Evolutionary conservation across 352 stramenopile species (phyloP).

Genomic region (Thalassiosira tumida): DNA sequence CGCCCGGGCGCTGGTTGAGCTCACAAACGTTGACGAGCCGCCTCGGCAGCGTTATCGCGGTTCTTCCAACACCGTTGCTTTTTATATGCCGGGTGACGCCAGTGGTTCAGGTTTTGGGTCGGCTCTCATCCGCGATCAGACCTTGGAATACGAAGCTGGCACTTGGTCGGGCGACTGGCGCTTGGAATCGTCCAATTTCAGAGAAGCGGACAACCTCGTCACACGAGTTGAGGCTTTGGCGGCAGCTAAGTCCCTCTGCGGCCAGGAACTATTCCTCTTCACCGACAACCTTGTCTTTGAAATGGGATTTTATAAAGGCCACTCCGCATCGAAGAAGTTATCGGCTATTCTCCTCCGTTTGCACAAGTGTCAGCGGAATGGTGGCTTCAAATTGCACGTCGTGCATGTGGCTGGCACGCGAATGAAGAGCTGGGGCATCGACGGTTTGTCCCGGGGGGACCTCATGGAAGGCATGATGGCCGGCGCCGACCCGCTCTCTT

Average conservation of each 20-base stretch:
- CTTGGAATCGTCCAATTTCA: slow-evolving; percentile 74
- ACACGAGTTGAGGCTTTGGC: slow-evolving; percentile 58
- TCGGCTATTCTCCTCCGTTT: slow-evolving; percentile 72
- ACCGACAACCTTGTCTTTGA: slow-evolving; percentile 84
- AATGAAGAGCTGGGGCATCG: slow-evolving; percentile 81
- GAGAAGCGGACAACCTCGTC: slow-evolving; percentile 78
- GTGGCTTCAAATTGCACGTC: slow-evolving; percentile 47
- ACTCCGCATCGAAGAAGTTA: slow-evolving; percentile 66
- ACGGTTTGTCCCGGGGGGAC: slow-evolving; percentile 73
- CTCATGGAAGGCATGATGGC: slow-evolving; percentile 29
- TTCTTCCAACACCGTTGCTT: neutral
- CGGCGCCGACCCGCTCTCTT: neutral
- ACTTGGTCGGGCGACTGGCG: slow-evolving; percentile 49
- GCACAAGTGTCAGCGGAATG: slow-evolving; percentile 55
- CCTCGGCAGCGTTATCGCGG: slow-evolving; percentile 5
- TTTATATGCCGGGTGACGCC: slow-evolving; percentile 78
- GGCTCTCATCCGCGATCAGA: neutral
- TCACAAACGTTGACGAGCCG: slow-evolving; percentile 46
- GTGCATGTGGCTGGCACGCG: slow-evolving; percentile 77
- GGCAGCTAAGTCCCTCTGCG: neutral
- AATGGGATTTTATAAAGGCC: slow-evolving; percentile 69
- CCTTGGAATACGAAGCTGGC: neutral
- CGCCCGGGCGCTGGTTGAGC: slow-evolving; percentile 48
- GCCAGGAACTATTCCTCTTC: slow-evolving; percentile 82
- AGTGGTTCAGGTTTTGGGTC: slow-evolving; percentile 58